Percentiles rank a stretch among this genome's conserved stretches.
Evolutionary conservation across 169 alveolate species (phyloP).

Genomic region (Fabrea salina): DNA sequence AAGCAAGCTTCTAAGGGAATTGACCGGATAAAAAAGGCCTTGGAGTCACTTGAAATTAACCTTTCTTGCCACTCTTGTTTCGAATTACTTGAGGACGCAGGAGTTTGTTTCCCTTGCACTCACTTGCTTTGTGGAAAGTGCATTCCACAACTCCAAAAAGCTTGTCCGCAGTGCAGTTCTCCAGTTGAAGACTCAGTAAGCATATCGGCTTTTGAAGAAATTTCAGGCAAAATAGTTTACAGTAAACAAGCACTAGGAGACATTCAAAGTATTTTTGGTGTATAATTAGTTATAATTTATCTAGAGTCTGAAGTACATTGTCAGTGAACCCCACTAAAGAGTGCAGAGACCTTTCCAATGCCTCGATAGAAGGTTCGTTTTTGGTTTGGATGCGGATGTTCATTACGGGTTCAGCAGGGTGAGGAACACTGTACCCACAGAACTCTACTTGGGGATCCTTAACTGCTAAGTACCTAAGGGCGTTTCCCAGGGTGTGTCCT

Average conservation of each 20-base stretch:
- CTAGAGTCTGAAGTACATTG: too few species aligned
- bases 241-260: constrained; percentile 4
- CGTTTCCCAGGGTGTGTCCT: constrained; percentile 75
- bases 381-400: constrained; percentile 61
- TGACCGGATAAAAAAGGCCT: not conserved
- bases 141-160: not conserved
- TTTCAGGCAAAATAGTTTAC: not conserved
- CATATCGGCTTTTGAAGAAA: not conserved
- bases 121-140: constrained; percentile 1
- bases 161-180: not conserved
- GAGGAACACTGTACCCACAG: constrained; percentile 72
- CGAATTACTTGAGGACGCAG: constrained; percentile 1
- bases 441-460: constrained; percentile 61
- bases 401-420: constrained; percentile 71
- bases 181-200: not conserved
- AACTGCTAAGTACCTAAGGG: constrained; percentile 53
- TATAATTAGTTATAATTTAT: not conserved
- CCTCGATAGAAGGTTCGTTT: not conserved
- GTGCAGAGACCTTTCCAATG: constrained; percentile 2
- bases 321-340: not conserved
- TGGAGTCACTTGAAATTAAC: constrained; percentile 8
- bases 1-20: not conserved
- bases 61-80: constrained; percentile 17
- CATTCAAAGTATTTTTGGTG: not conserved
- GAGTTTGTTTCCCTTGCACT: not conserved